Conservation (phyloP, 1,284 basidiomycete species). For the Moesziomyces aphidis region DNA sequence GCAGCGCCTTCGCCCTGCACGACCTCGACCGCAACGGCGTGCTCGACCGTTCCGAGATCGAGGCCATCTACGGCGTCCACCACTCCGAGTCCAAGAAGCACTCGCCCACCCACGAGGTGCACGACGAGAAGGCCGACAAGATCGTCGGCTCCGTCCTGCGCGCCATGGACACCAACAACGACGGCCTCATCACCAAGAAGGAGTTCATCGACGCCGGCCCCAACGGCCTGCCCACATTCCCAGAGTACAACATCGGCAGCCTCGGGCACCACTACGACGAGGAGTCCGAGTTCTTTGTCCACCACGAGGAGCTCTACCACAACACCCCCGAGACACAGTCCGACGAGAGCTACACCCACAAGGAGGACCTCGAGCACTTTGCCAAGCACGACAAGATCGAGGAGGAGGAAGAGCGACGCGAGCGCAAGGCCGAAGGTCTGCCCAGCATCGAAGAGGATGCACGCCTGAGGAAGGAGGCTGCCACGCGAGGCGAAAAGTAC, state of each 20-base stretch:
- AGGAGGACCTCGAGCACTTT: slow-evolving; percentile 81
- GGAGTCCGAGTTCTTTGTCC: slow-evolving; percentile 68
- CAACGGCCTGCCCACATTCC: slow-evolving; percentile 82
- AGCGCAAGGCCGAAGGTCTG: slow-evolving; percentile 84
- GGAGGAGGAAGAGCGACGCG: slow-evolving; percentile 81
- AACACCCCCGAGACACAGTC: slow-evolving; percentile 95
- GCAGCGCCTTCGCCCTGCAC: slow-evolving; percentile 79
- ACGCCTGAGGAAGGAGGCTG: slow-evolving; percentile 50
- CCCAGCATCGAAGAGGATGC: slow-evolving; percentile 69
- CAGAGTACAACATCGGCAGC: slow-evolving; percentile 70
- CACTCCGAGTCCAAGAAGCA: slow-evolving; percentile 91
- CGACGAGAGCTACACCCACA: slow-evolving; percentile 91
- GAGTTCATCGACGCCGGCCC: slow-evolving; percentile 86
- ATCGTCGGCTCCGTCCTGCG: slow-evolving; percentile 83
- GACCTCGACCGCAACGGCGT: slow-evolving; percentile 79
- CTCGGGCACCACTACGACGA: slow-evolving; percentile 88
- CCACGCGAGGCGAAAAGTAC: slow-evolving; percentile 57
- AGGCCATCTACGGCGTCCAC: slow-evolving; percentile 80
- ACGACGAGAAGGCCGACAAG: slow-evolving; percentile 84
- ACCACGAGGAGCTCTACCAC: slow-evolving; percentile 82
- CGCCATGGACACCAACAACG: slow-evolving; percentile 80
- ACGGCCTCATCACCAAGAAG: slow-evolving; percentile 80
- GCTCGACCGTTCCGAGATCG: slow-evolving; percentile 69
- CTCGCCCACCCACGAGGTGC: slow-evolving; percentile 80
- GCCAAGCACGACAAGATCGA: slow-evolving; percentile 89